phyloP scores from a whole-genome alignment of 768 basidiomycete genomes.

The Phlebiopsis gigantea region DNA sequence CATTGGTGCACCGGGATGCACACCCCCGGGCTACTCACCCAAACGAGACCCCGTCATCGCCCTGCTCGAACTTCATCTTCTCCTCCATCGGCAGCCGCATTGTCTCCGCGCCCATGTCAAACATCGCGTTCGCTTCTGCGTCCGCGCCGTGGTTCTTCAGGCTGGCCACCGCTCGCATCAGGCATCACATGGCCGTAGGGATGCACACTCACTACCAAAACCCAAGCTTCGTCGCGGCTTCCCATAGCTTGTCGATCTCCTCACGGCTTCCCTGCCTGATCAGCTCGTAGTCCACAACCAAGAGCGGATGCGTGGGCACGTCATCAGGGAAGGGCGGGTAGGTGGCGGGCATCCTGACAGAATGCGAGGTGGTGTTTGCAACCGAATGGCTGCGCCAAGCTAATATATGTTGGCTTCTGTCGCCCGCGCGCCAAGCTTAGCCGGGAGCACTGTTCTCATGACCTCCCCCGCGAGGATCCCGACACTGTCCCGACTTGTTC shows the following conservation, averaged over 20 bases:
- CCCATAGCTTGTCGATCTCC: conserved; percentile 40
- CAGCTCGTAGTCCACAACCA: conserved; percentile 39
- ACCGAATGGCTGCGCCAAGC: not conserved
- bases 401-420: not conserved
- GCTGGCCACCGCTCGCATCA: conserved; percentile 18
- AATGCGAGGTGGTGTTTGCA: not conserved
- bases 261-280: conserved; percentile 29
- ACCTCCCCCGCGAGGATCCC: not conserved
- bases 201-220: conserved; percentile 49
- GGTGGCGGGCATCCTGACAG: conserved; percentile 6
- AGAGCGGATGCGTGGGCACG: conserved; percentile 38
- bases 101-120: conserved; percentile 37
- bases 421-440: not conserved
- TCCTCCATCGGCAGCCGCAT: conserved; percentile 38
- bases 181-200: not conserved
- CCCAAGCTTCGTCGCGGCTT: conserved; percentile 42
- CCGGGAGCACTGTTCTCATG: not conserved
- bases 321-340: conserved; percentile 34
- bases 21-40: conserved; percentile 27
- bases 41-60: conserved; percentile 34
- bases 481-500: not conserved
- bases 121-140: conserved; percentile 32
- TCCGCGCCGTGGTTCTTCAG: conserved; percentile 41
- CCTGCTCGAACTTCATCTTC: conserved; percentile 40
- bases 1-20: no score